A percentile compares a stretch with the other conserved stretches of the same genome.
Evolutionary conservation across 305 asterid genomes (phyloP).

Genomic region (Plantago coronopus): DNA sequence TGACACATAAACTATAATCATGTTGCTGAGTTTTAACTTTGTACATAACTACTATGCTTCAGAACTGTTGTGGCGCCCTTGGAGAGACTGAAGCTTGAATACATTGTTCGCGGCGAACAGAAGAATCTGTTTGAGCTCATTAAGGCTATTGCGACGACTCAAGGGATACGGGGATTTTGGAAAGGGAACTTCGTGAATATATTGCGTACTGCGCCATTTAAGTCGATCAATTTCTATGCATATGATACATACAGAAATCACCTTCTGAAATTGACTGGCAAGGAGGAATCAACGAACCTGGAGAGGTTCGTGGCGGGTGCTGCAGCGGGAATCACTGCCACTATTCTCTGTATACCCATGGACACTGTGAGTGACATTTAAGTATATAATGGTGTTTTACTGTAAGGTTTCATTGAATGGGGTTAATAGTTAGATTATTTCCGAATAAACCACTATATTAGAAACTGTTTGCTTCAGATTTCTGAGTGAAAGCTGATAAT

Average conservation of each 20-base stretch:
- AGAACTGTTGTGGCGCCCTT: constrained; percentile 96
- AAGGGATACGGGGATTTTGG: constrained; percentile 94
- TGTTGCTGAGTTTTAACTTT: constrained; percentile 18
- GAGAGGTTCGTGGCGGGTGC: constrained; percentile 96
- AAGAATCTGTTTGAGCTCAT: constrained; percentile 63
- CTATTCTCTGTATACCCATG: constrained; percentile 92
- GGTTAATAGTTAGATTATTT: neutral
- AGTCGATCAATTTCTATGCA: constrained; percentile 89
- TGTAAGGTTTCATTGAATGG: constrained; percentile 15
- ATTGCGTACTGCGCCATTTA: constrained; percentile 91
- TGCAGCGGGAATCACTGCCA: constrained; percentile 95
- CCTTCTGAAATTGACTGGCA: constrained; percentile 66
- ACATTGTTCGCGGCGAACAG: constrained; percentile 88
- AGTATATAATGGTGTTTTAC: constrained; percentile 10
- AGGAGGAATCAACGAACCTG: constrained; percentile 70
- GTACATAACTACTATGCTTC: constrained; percentile 27
- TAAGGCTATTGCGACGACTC: constrained; percentile 63
- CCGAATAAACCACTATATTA: too few relatives aligned
- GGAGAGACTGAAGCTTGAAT: constrained; percentile 94
- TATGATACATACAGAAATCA: constrained; percentile 77
- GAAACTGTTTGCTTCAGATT: too few relatives aligned
- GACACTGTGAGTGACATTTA: constrained; percentile 77
- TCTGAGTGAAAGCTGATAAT: too few relatives aligned
- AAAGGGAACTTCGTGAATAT: constrained; percentile 93
- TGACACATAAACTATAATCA: too few relatives aligned